A percentile compares a stretch with the other conserved stretches of the same genome.
Evolutionary conservation across 495 filamentous ascomycete genomes (phyloP).

Genomic region (Choiromyces venosus): DNA sequence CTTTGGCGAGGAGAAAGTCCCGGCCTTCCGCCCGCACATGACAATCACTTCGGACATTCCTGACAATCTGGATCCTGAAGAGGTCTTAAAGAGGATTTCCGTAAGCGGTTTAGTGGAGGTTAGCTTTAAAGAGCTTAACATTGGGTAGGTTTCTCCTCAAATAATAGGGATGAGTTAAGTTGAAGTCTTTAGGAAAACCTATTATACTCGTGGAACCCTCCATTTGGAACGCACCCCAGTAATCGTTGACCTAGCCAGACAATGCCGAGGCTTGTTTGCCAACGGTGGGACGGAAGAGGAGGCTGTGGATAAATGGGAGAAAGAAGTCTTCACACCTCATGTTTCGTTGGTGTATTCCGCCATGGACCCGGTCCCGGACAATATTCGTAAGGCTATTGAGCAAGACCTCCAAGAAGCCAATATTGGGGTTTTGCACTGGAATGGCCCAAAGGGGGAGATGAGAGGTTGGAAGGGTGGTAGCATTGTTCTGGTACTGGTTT

Average conservation of each 20-base stretch:
- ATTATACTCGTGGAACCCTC: constrained; percentile 39
- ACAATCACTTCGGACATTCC: constrained; percentile 35
- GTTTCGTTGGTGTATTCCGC: constrained; percentile 37
- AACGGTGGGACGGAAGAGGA: constrained; percentile 18
- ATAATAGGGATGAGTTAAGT: background rate
- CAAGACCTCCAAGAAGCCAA: constrained; percentile 21
- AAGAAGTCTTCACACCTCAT: constrained; percentile 34
- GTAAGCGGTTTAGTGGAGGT: constrained; percentile 12
- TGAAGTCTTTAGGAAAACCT: constrained; percentile 25
- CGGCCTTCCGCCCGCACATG: constrained; percentile 35
- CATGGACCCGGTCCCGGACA: constrained; percentile 18
- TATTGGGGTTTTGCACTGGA: constrained; percentile 10
- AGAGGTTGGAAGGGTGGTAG: constrained; percentile 35
- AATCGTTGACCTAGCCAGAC: constrained; percentile 28
- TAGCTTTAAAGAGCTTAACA: constrained; percentile 23
- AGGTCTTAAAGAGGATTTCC: constrained; percentile 16
- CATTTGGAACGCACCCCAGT: constrained; percentile 25
- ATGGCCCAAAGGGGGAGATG: constrained; percentile 10
- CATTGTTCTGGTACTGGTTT: constrained; percentile 23
- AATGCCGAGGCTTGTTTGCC: constrained; percentile 36
- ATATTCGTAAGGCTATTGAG: constrained; percentile 21
- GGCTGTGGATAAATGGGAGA: constrained; percentile 26
- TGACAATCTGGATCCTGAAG: constrained; percentile 21
- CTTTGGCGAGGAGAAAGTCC: constrained; percentile 31
- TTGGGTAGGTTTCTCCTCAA: constrained; percentile 26